phyloP scores from a whole-genome alignment of 352 stramenopile species.

The Phytopythium montanum region DNA sequence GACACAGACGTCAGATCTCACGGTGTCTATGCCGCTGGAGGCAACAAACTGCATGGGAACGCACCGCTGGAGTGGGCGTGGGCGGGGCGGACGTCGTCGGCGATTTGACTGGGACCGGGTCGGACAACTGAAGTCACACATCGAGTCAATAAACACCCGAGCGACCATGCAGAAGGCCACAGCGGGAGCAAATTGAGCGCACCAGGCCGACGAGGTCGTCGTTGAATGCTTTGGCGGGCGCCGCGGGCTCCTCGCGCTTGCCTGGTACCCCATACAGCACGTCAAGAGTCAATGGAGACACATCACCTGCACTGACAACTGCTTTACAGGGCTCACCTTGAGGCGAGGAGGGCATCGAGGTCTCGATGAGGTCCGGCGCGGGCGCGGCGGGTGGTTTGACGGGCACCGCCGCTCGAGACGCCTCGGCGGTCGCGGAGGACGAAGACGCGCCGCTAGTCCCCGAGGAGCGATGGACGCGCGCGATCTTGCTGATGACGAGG shows the following conservation, averaged over 20 bases:
- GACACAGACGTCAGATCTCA: constrained; percentile 1
- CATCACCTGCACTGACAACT: not conserved
- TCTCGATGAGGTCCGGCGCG: constrained; percentile 74
- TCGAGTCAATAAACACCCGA: not conserved
- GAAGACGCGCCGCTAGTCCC: not conserved
- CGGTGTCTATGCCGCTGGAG: not conserved
- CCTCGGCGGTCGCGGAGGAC: constrained; percentile 22
- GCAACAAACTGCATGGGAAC: not conserved
- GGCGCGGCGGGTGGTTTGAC: constrained; percentile 21
- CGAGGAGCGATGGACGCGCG: constrained; percentile 51
- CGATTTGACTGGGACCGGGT: constrained; percentile 47
- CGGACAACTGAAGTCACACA: constrained; percentile 33
- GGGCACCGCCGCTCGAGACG: constrained; percentile 20
- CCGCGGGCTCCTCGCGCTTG: constrained; percentile 45
- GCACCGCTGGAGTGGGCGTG: constrained; percentile 36
- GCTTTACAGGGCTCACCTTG: constrained; percentile 13
- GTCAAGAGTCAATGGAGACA: not conserved
- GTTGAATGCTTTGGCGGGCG: constrained; percentile 63
- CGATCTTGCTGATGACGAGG: constrained; percentile 78
- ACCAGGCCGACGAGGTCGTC: constrained; percentile 81
- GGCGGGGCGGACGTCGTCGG: constrained; percentile 29
- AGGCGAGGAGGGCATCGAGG: constrained; percentile 30
- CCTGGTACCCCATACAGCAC: constrained; percentile 15
- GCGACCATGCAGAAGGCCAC: not conserved
- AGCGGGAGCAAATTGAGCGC: constrained; percentile 5